Base-by-base conservation (phyloP, 192 early-diverging fungal species). In the Dimargaris cristalligena region DNA sequence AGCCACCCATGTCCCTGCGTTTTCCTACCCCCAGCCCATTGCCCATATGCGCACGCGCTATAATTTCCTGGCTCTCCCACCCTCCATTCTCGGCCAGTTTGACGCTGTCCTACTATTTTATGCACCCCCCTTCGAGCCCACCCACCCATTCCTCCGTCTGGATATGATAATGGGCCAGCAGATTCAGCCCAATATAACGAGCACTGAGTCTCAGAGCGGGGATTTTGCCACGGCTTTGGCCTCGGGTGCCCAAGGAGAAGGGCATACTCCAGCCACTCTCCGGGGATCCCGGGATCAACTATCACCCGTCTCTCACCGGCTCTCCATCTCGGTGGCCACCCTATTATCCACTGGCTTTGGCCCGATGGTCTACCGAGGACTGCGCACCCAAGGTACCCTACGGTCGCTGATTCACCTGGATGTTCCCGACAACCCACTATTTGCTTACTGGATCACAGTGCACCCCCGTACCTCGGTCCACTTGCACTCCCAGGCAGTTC, bases 341-440 rank as follows among this genome's bases (percentile, higher is more conserved):
- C n/a, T n/a, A n/a, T n/a, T n/a, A n/a, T n/a, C n/a, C n/a, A n/a
- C n/a, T n/a, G n/a, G n/a, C n/a, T n/a, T n/a, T n/a, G n/a, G n/a
- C n/a, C n/a, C n/a, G n/a, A n/a, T n/a, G n/a, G n/a, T n/a, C n/a
- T n/a, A n/a, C n/a, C n/a, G n/a, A 3, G 46, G 46, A 3, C 20
- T 47, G 25, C 46, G 46, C 6, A 47, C 46, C 20, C n/a, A 20
- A 26, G 33, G 33, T 34, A 66, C 58, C 4, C 2, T 64, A 25
- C 74, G 71, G 45, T 69, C 64, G 20, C 59, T 63, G 22, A 64
- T 76, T 13, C 59, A 57, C 30, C 56, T 76, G n/a, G 59, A 62
- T 4, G 55, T 71, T 0, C 71, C 71, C 13, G 71, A 76, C 38
- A 67, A 65, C 33, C 74, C 74, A 8, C 59, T 76, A 3, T 66